phyloP scores from a whole-genome alignment of 2,329 filamentous ascomycete species.

The Sporothrix inflata region DNA sequence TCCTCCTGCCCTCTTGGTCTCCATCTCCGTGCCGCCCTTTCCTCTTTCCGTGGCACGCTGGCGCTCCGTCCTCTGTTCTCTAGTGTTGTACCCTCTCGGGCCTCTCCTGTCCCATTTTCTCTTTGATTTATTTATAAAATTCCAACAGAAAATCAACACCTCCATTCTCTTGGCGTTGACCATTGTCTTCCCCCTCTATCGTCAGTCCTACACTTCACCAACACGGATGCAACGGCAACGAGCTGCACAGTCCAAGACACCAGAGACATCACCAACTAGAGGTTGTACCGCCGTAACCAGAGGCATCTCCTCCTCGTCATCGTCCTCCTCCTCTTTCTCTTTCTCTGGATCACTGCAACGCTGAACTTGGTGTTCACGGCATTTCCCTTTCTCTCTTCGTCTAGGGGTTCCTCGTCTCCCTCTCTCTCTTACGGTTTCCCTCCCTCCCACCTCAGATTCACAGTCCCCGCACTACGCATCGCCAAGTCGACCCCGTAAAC shows the following conservation, averaged over 20 bases:
- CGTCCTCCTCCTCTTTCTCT: not conserved
- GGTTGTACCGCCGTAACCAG: not conserved
- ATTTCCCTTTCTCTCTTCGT: not conserved
- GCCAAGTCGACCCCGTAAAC: conserved; percentile 23
- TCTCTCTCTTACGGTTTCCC: not conserved
- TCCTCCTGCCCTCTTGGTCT: not conserved
- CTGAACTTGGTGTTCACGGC: not conserved
- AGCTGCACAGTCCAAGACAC: not conserved
- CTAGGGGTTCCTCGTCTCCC: not conserved
- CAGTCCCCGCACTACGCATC: conserved; percentile 4
- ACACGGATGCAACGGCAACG: conserved; percentile 12
- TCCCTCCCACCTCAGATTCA: not conserved
- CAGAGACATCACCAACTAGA: conserved; percentile 4
- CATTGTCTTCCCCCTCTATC: not conserved
- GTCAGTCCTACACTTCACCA: not conserved
- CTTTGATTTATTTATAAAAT: not conserved
- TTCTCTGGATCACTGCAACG: conserved; percentile 6
- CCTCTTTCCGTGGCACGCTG: not conserved
- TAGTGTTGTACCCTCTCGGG: not conserved
- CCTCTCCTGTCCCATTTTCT: not conserved
- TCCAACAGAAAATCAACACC: not conserved
- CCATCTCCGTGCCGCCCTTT: conserved; percentile 1
- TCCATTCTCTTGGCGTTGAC: conserved; percentile 8
- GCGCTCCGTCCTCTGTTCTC: not conserved
- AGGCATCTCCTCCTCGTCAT: not conserved